phyloP scores from a whole-genome alignment of 345 rosid genomes.

The Ceriops decandra region DNA sequence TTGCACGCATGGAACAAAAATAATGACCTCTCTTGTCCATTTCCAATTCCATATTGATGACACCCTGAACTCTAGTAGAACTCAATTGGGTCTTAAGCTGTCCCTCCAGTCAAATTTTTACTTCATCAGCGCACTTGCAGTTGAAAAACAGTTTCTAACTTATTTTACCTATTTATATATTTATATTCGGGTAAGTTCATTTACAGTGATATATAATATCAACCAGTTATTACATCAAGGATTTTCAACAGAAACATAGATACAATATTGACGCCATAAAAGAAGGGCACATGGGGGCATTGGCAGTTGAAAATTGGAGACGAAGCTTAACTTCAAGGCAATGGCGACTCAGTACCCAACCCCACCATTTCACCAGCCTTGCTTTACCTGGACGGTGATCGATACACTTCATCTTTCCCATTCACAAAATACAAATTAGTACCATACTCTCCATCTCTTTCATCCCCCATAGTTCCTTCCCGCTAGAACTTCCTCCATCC shows the following conservation, averaged over 20 bases:
- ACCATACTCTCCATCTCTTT: background rate
- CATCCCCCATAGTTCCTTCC: constrained; percentile 4
- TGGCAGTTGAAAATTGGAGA: constrained; percentile 35
- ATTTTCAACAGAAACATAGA: background rate
- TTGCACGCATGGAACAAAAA: no score
- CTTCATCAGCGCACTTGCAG: no score
- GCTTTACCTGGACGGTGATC: constrained; percentile 34
- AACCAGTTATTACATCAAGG: no score
- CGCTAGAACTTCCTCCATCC: constrained; percentile 10
- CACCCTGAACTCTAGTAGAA: no score
- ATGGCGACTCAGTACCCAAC: constrained; percentile 89
- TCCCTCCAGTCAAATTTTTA: no score
- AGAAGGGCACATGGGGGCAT: background rate
- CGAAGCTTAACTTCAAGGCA: constrained; percentile 92
- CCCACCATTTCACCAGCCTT: constrained; percentile 18
- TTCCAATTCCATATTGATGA: no score
- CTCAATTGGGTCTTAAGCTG: no score
- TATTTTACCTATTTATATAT: no score
- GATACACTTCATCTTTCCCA: constrained; percentile 22
- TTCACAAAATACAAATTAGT: constrained; percentile 27
- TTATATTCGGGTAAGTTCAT: no score
- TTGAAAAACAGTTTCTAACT: no score
- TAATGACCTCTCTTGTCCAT: no score
- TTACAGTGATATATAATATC: no score
- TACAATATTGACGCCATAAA: background rate